phyloP scores from a whole-genome alignment of 352 stramenopile species.

The Phytophthora cactorum region DNA sequence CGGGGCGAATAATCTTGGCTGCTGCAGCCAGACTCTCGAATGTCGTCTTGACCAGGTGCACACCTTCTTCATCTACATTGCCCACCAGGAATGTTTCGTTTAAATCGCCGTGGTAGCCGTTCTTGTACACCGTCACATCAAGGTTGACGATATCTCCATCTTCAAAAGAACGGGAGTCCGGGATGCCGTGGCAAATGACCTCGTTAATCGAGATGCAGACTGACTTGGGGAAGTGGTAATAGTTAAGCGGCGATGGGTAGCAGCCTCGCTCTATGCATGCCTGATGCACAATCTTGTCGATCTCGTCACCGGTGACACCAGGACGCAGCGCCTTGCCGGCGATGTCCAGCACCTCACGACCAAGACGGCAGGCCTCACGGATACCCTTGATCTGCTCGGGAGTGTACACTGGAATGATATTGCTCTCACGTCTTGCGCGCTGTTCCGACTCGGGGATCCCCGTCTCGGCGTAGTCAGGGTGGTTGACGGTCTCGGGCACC shows the following conservation, averaged over 20 bases:
- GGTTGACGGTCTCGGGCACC: constrained; percentile 79
- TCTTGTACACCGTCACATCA: constrained; percentile 96
- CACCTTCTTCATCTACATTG: constrained; percentile 93
- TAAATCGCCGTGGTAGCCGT: constrained; percentile 98
- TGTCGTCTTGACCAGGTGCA: constrained; percentile 92
- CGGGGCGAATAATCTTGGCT: constrained; percentile 91
- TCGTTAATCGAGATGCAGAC: constrained; percentile 92
- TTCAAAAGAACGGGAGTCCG: constrained; percentile 94
- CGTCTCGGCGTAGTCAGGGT: constrained; percentile 92
- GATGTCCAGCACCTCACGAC: constrained; percentile 96
- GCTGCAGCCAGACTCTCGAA: constrained; percentile 93
- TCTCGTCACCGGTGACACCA: constrained; percentile 96
- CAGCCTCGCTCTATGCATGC: constrained; percentile 90
- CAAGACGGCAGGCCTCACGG: constrained; percentile 81
- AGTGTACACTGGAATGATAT: constrained; percentile 92
- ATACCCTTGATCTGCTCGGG: constrained; percentile 94
- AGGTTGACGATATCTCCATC: constrained; percentile 99
- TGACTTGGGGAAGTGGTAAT: constrained; percentile 97
- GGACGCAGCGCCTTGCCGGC: constrained; percentile 84
- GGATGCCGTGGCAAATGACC: constrained; percentile 97
- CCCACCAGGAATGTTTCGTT: constrained; percentile 99
- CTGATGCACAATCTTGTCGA: constrained; percentile 96
- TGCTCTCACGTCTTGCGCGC: constrained; percentile 44
- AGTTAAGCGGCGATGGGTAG: constrained; percentile 98
- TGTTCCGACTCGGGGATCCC: constrained; percentile 73